A percentile compares a stretch with the other conserved stretches of the same genome.
phyloP scores from a whole-genome alignment of 129 eudicot species.

The Pulicaria dysenterica region DNA sequence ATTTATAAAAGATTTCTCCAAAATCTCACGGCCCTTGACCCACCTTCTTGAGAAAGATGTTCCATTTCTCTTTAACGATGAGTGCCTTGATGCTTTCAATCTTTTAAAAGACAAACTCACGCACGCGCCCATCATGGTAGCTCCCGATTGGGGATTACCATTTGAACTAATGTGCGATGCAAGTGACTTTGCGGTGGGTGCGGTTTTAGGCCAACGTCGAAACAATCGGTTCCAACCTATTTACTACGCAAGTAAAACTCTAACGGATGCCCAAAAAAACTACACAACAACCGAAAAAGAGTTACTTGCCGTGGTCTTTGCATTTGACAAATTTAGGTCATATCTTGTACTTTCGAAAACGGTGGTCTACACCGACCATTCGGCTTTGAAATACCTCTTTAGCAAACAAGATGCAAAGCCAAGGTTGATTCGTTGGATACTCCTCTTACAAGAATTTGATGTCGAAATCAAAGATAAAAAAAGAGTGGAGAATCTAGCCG shows the following conservation, averaged over 20 bases:
- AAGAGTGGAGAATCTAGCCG: neutral
- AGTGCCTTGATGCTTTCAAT: neutral
- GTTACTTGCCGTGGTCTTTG: neutral
- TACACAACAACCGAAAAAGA: constrained; percentile 1
- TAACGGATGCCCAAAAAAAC: neutral
- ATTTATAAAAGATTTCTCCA: constrained; percentile 11
- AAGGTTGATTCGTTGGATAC: neutral
- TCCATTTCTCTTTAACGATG: neutral
- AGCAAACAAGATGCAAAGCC: neutral
- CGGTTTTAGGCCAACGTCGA: neutral
- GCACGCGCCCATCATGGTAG: neutral
- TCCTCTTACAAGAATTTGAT: neutral
- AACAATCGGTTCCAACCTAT: neutral
- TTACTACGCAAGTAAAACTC: neutral
- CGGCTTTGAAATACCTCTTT: neutral
- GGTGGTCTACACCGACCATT: neutral
- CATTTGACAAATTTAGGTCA: neutral
- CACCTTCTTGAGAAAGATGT: neutral
- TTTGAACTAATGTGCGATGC: neutral
- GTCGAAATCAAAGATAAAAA: neutral
- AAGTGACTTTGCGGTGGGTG: neutral
- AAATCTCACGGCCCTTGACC: neutral
- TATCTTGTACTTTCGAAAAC: neutral
- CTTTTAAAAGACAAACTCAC: neutral
- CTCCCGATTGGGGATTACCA: neutral